Base-by-base conservation (phyloP, 225 moss, liverwort and hornwort genomes). In the Pseudisothecium myosuroides region DNA sequence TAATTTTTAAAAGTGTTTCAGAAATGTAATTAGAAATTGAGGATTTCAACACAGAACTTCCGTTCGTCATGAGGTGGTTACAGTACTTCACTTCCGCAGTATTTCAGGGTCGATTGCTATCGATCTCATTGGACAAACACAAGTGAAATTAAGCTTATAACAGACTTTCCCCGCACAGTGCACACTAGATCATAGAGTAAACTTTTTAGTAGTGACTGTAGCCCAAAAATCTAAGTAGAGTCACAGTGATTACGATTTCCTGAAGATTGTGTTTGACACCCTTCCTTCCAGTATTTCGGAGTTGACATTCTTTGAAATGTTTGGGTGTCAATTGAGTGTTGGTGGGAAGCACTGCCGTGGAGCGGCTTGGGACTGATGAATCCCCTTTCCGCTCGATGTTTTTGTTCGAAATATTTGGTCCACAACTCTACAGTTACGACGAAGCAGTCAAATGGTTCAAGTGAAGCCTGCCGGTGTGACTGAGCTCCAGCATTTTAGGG, bases 221-320 rank as follows among this genome's bases (percentile, higher is more conserved):
- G 58, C 85, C 26, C 32, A 19, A 76, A 67, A 66, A 88, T 86
- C 85, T 88, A 86, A 88, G 88, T 86, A 4, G 60, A 4, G 2
- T 2, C 16, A 6, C 17, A 39, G 76, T 45, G 32, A 71, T 45
- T 86, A 22, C 3, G 86, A 89, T 91, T 86, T 86, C 24, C 45
- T 27, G 17, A 16, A 78, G 89, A 91, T 89, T 83, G 86, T 39
- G 56, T 78, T 91, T 89, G 91, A 91, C 91, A 63, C 43, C 16
- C 45, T 47, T 31, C 47, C 82, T 32, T 86, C 67, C 88, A 10
- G 75, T 43, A 52, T 88, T 82, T 85, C 23, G 22, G 91, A 22
- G 75, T 85, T 88, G 91, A 88, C 91, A 82, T 88, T 82, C 91
- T 81, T 58, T 36, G 26, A 75, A 60, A 41, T 13, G 83, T 10